Percentiles rank a stretch among this genome's conserved stretches.
Evolutionary conservation across 192 early-diverging fungal species (phyloP).

Genomic region (Umbelopsis ramanniana): DNA sequence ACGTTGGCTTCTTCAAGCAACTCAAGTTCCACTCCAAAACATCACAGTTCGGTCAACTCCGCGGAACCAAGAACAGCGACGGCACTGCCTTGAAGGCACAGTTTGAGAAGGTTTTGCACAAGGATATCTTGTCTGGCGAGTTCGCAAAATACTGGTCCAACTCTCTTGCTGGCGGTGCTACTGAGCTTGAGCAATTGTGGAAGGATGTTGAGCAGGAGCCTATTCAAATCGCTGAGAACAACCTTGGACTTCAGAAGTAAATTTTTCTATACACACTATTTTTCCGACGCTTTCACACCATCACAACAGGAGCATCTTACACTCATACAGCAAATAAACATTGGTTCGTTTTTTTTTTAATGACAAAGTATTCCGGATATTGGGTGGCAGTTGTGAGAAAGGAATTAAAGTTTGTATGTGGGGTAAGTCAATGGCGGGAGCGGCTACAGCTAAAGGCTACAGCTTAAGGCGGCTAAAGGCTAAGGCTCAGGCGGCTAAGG

Average conservation of each 20-base stretch:
- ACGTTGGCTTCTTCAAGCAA: slow-evolving; percentile 28
- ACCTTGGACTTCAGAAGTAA: slow-evolving; percentile 23
- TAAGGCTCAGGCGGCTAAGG: no score
- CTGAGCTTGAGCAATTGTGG: slow-evolving; percentile 24
- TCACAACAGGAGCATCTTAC: neutral
- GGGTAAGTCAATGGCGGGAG: no score
- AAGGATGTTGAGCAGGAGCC: slow-evolving; percentile 21
- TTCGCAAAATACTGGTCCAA: slow-evolving; percentile 26
- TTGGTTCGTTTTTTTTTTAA: neutral
- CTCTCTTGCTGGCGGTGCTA: slow-evolving; percentile 23
- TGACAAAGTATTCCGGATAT: neutral
- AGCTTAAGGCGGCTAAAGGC: no score
- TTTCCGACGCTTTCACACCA: neutral
- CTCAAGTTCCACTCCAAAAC: slow-evolving; percentile 32
- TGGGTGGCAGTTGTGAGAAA: neutral
- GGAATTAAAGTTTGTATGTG: no score
- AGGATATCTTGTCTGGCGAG: slow-evolving; percentile 28
- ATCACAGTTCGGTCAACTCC: slow-evolving; percentile 28
- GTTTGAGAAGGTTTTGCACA: slow-evolving; percentile 29
- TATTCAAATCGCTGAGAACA: slow-evolving; percentile 21
- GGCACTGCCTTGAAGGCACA: neutral
- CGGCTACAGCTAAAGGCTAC: no score
- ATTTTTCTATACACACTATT: neutral
- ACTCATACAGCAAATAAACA: neutral
- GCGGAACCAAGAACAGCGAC: slow-evolving; percentile 28